Evolutionary conservation across 1,284 basidiomycete species (phyloP).

Genomic region (Microbotryum saponariae): DNA sequence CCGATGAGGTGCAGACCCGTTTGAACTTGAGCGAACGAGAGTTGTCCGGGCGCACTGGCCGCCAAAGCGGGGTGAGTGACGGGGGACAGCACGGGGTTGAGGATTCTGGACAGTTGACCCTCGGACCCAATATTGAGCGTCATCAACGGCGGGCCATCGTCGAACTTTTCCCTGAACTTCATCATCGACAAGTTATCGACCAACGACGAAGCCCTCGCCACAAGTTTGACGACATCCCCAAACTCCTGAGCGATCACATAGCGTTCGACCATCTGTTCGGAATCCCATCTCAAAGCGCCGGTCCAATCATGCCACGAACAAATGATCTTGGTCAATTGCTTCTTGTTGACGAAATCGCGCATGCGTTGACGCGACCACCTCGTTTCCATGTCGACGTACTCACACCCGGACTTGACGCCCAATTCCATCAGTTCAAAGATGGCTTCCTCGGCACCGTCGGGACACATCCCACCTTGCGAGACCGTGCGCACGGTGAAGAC

Average conservation of each 20-base stretch:
- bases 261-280: slow-evolving; percentile 58
- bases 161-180: slow-evolving; percentile 52
- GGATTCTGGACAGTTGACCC: slow-evolving; percentile 82
- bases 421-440: slow-evolving; percentile 71
- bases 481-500: slow-evolving; percentile 85
- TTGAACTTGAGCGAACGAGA: slow-evolving; percentile 80
- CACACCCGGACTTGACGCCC: slow-evolving; percentile 74
- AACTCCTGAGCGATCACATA: slow-evolving; percentile 57
- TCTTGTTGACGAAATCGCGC: slow-evolving; percentile 54
- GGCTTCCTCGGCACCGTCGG: slow-evolving; percentile 64
- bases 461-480: slow-evolving; percentile 86
- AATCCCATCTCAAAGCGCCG: slow-evolving; percentile 75
- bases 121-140: slow-evolving; percentile 88
- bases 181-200: slow-evolving; percentile 76
- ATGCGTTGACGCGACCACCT: slow-evolving; percentile 61
- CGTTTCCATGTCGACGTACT: slow-evolving; percentile 90
- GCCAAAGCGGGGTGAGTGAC: slow-evolving; percentile 82
- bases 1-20: slow-evolving; percentile 72
- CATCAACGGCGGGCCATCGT: slow-evolving; percentile 63
- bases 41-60: slow-evolving; percentile 81
- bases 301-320: slow-evolving; percentile 93
- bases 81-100: slow-evolving; percentile 79
- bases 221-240: slow-evolving; percentile 88
- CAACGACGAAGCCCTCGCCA: slow-evolving; percentile 68
- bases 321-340: slow-evolving; percentile 71